phyloP scores from a whole-genome alignment of 331 rosid genomes.

The Quercus tomentella region DNA sequence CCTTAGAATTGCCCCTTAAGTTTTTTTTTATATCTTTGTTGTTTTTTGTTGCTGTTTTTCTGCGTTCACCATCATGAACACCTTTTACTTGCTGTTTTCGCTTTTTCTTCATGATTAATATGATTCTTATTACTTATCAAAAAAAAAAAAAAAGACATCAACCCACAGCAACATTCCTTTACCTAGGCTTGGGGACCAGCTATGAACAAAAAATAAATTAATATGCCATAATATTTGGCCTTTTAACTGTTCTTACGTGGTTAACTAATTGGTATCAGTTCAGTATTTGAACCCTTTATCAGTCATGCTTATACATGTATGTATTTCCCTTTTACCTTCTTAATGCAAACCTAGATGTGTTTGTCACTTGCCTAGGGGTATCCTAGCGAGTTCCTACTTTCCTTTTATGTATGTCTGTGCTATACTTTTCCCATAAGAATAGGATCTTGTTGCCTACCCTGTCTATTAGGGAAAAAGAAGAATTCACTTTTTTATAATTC shows the following conservation, averaged over 20 bases:
- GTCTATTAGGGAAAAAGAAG: neutral
- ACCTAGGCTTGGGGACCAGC: too few species aligned
- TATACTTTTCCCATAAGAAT: neutral
- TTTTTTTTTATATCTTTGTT: too few species aligned
- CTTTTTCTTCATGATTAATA: too few species aligned
- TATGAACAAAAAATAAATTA: neutral
- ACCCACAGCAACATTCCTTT: too few species aligned
- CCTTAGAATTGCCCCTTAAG: too few species aligned
- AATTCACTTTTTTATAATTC: neutral
- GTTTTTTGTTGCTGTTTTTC: too few species aligned
- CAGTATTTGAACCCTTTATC: too few species aligned
- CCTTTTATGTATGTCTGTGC: neutral
- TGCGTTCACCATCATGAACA: too few species aligned
- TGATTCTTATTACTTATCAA: too few species aligned
- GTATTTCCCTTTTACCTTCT: neutral
- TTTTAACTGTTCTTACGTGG: neutral
- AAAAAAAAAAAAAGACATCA: too few species aligned
- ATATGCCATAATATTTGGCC: neutral
- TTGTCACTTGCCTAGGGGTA: neutral
- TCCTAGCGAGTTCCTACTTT: neutral
- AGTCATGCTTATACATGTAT: neutral
- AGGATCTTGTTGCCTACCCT: neutral
- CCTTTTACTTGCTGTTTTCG: too few species aligned
- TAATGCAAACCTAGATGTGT: neutral
- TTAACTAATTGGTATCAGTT: neutral